Evolutionary conservation across 257 asterid species (phyloP).

Genomic region (Verbena officinalis): DNA sequence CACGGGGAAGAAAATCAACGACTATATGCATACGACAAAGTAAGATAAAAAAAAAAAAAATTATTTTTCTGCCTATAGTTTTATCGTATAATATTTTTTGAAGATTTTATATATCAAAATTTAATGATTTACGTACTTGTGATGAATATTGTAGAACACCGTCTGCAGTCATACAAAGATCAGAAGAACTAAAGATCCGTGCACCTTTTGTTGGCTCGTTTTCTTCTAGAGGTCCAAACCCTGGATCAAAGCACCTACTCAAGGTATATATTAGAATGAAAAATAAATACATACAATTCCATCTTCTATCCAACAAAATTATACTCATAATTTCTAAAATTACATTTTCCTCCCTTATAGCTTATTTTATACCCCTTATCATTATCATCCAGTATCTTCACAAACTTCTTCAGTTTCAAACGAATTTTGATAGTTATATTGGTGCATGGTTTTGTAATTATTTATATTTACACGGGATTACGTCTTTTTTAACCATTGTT

Average conservation of each 20-base stretch:
- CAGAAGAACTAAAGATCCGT: slow-evolving; percentile 60
- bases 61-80: not conserved
- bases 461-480: too few species aligned
- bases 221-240: slow-evolving; percentile 90
- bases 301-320: too few species aligned
- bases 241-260: slow-evolving; percentile 57
- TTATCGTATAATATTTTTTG: not conserved
- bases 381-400: too few species aligned
- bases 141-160: slow-evolving; percentile 58
- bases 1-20: slow-evolving; percentile 49
- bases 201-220: slow-evolving; percentile 87
- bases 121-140: not conserved
- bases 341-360: too few species aligned
- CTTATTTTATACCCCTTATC: too few species aligned
- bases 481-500: not conserved
- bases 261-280: slow-evolving; percentile 48
- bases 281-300: too few species aligned
- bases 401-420: too few species aligned
- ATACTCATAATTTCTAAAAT: too few species aligned
- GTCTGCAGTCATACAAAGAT: slow-evolving; percentile 62
- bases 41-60: too few species aligned
- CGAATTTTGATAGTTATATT: too few species aligned
- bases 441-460: too few species aligned
- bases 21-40: slow-evolving; percentile 67
- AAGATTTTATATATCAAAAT: not conserved